Conservation (phyloP, 2,329 filamentous ascomycete genomes). For the Cryoendolithus antarcticus region DNA sequence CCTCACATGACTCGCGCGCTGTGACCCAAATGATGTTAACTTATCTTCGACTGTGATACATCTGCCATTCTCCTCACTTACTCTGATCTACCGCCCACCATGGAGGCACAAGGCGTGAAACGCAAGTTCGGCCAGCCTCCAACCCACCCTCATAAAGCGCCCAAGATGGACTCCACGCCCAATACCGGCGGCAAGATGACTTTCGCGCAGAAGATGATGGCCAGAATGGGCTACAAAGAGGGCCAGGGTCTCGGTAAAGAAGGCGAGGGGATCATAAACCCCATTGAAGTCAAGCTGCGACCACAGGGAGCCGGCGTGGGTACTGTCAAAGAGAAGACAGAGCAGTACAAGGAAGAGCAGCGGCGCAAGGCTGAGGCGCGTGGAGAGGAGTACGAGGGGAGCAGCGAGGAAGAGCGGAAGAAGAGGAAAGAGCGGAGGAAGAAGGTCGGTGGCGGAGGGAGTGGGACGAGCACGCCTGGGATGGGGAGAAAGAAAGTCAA, state of each 20-base stretch:
- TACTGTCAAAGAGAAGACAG: conserved; percentile 78
- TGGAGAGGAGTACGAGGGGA: conserved; percentile 69
- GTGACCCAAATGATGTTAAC: too few species aligned
- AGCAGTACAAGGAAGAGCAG: conserved; percentile 74
- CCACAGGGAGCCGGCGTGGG: conserved; percentile 80
- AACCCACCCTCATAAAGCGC: conserved; percentile 24
- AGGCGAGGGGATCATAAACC: conserved; percentile 73
- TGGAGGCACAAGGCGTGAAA: conserved; percentile 19
- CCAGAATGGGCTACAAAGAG: conserved; percentile 91
- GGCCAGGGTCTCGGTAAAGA: conserved; percentile 73
- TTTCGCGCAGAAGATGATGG: conserved; percentile 95
- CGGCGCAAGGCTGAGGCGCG: conserved; percentile 62
- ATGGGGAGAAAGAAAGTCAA: conserved; percentile 49
- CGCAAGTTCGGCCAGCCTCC: conserved; percentile 29
- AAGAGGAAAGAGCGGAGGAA: conserved; percentile 51
- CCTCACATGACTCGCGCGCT: too few species aligned
- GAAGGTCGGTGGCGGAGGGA: conserved; percentile 26
- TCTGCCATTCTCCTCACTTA: too few species aligned
- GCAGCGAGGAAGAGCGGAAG: conserved; percentile 67
- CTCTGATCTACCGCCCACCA: neutral
- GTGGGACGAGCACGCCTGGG: conserved; percentile 55
- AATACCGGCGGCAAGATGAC: conserved; percentile 36
- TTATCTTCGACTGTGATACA: too few species aligned
- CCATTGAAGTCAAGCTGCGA: conserved; percentile 80
- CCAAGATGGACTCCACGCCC: conserved; percentile 16